Base-by-base conservation (phyloP, 495 filamentous ascomycete species). In the Aspergillus nanangensis region DNA sequence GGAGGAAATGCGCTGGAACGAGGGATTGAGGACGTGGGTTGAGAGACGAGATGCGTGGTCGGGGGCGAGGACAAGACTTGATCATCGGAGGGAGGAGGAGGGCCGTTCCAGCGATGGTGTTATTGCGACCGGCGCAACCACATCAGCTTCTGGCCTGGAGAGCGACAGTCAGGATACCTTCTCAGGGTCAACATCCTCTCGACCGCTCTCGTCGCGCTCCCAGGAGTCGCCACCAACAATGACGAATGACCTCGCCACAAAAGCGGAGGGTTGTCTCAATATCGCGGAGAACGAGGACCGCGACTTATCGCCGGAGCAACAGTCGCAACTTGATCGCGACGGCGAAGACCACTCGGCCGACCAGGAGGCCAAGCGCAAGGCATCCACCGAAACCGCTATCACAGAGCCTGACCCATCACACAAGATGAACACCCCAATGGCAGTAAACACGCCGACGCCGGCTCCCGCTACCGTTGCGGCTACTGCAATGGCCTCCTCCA, bases 31-130 rank as follows among this genome's bases (percentile, higher is more conserved):
- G 36, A 83, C 81, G 52, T 98, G 85, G 69, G 72, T 81, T 36
- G 78, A 78, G 25, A 71, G 88, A 40, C 78, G 93, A 32, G 80
- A 96, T 67, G 84, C 80, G 13, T 98, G 93, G 93, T 86, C 89
- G 9, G 84, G 85, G n/a, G 93, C 90, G 3, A 71, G 52, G 31
- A 65, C 61, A 18, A 58, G 57, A 37, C 47, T 58, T 23, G 57
- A 70, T 41, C 55, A 69, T 34, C 52, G 37, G 14, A 39, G 31
- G 19, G 25, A 29, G 5, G 25, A 11, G 11, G 25, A 29, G n/a
- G n/a, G n/a, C n/a, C n/a, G n/a, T n/a, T n/a, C n/a, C n/a, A n/a
- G n/a, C n/a, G n/a, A n/a, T n/a, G n/a, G n/a, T n/a, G n/a, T n/a
- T n/a, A n/a, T n/a, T n/a, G n/a, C 14, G 27, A 14, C 10, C 19